Percentiles rank a stretch among this genome's conserved stretches.
Conservation (phyloP, 1,284 basidiomycete species). For the Ustilago trichophora region DNA sequence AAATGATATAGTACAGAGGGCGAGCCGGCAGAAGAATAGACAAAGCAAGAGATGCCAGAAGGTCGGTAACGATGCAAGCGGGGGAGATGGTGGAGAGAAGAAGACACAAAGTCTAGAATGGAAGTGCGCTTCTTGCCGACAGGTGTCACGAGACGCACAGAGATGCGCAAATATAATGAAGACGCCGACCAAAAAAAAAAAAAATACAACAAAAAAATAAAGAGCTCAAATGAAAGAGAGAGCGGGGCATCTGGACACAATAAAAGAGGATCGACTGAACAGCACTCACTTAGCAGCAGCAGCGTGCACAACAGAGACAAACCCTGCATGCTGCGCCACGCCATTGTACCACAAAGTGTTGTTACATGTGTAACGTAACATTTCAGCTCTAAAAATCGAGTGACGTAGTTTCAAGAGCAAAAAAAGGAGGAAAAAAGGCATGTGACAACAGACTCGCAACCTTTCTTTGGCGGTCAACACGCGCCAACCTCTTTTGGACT, state of each 20-base stretch:
- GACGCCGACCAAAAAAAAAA: too few species aligned
- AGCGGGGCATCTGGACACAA: not conserved
- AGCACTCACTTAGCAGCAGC: constrained; percentile 1
- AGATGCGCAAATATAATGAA: not conserved
- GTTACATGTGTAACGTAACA: too few species aligned
- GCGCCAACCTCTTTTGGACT: too few species aligned
- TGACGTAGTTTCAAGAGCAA: constrained; percentile 3
- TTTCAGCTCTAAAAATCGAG: not conserved
- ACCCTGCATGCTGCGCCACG: constrained; percentile 7
- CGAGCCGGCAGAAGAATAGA: too few species aligned
- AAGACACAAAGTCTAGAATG: too few species aligned
- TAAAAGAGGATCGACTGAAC: constrained; percentile 4
- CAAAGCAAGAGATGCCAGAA: not conserved
- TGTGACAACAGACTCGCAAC: too few species aligned
- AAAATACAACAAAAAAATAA: not conserved
- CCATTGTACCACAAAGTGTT: not conserved
- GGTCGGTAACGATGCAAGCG: too few species aligned
- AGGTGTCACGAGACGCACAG: constrained; percentile 4
- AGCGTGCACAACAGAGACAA: too few species aligned
- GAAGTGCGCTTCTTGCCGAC: not conserved
- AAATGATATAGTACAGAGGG: too few species aligned
- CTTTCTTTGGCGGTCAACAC: not conserved
- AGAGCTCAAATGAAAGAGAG: not conserved
- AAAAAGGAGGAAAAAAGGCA: not conserved
- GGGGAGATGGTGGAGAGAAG: not conserved